A percentile compares a stretch with the other conserved stretches of the same genome.
phyloP scores from a whole-genome alignment of 441 rosid species.

The Adansonia grandidieri region DNA sequence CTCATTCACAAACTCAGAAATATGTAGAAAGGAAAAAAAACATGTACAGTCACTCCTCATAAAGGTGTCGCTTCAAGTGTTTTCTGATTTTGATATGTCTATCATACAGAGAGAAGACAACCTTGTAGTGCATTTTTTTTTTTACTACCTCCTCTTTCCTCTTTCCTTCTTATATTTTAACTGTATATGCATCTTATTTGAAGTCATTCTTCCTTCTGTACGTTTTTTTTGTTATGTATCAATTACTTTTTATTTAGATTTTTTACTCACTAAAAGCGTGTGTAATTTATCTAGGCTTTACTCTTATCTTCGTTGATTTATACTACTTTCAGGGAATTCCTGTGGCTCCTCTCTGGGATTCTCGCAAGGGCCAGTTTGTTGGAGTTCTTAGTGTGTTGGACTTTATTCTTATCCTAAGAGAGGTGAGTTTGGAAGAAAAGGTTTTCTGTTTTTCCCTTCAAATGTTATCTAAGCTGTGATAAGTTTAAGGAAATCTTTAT shows the following conservation, averaged over 20 bases:
- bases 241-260: conserved; percentile 2
- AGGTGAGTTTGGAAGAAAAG: conserved; percentile 39
- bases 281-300: conserved; percentile 26
- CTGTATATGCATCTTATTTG: neutral
- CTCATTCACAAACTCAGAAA: conserved; percentile 26
- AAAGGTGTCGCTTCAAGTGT: neutral
- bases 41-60: neutral
- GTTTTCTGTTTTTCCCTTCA: conserved; percentile 1
- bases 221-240: neutral
- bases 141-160: neutral
- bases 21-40: conserved; percentile 15
- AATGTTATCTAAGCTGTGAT: neutral
- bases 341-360: conserved; percentile 81
- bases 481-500: neutral
- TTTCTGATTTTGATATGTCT: neutral
- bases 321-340: conserved; percentile 70
- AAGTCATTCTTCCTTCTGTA: neutral
- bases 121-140: neutral
- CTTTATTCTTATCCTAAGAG: conserved; percentile 72
- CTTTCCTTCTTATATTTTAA: neutral
- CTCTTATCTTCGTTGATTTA: conserved; percentile 35
- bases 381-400: conserved; percentile 77
- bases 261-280: neutral
- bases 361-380: conserved; percentile 59
- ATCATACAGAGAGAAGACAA: conserved; percentile 1